These are phyloP conservation scores for Syncephalastrum sp. DNA, from an alignment of 371 early-diverging fungal genomes.

Conservation along the genomic window DNA sequence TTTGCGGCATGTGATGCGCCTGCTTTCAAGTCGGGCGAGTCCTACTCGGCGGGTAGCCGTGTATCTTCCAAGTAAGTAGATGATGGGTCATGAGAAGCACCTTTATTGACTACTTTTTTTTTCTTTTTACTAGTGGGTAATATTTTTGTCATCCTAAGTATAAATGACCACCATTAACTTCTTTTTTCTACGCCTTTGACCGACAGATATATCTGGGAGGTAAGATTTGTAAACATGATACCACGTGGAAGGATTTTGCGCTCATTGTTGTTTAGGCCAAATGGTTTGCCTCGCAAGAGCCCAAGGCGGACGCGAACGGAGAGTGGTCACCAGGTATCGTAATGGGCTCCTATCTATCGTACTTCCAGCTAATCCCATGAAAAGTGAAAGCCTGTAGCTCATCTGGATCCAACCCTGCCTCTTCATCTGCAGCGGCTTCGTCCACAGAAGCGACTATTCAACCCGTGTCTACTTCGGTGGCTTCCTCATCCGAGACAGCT, in stretches of 20 bases:
- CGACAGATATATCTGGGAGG: slow-evolving; percentile 39
- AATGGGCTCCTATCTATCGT: too few species aligned
- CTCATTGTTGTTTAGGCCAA: slow-evolving; percentile 24
- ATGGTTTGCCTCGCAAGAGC: slow-evolving; percentile 31
- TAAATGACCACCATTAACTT: too few species aligned
- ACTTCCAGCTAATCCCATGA: too few species aligned
- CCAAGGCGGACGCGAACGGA: slow-evolving; percentile 18
- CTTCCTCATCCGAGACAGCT: slow-evolving; percentile 19
- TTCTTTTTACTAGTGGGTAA: neutral
- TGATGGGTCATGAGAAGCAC: neutral
- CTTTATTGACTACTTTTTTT: neutral
- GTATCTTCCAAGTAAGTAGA: slow-evolving; percentile 50
- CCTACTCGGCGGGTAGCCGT: slow-evolving; percentile 40
- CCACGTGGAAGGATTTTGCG: neutral
- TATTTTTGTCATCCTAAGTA: neutral
- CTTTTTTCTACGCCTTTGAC: neutral
- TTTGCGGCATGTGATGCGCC: slow-evolving; percentile 38
- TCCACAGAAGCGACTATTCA: slow-evolving; percentile 3
- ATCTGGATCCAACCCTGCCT: slow-evolving; percentile 6
- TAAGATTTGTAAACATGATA: slow-evolving; percentile 11
- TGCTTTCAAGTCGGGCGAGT: slow-evolving; percentile 27
- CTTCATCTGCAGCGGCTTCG: slow-evolving; percentile 3
- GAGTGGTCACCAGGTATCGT: slow-evolving; percentile 34
- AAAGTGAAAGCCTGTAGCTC: too few species aligned
- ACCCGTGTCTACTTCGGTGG: neutral